A percentile compares a stretch with the other conserved stretches of the same genome.
Evolutionary conservation across 768 basidiomycete species (phyloP).

Genomic region (Lentinula guzmanii): DNA sequence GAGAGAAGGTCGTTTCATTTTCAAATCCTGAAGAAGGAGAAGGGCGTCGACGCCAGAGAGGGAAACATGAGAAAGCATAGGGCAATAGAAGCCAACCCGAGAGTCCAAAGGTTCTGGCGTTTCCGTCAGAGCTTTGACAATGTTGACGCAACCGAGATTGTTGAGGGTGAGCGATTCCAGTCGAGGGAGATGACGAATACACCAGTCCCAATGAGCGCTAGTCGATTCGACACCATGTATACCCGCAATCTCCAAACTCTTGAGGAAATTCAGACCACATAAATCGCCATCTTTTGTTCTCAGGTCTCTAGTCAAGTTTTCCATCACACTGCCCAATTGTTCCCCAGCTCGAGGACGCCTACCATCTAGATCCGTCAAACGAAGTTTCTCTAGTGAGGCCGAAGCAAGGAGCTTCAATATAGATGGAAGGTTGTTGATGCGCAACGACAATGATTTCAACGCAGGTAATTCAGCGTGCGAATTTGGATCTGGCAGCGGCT

Average conservation of each 20-base stretch:
- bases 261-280: background rate
- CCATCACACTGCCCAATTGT: background rate
- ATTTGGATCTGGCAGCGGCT: background rate
- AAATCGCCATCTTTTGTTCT: background rate
- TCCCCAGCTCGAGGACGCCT: background rate
- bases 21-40: background rate
- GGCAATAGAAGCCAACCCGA: background rate
- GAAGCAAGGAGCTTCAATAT: background rate
- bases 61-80: background rate
- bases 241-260: background rate
- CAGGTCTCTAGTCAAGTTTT: background rate
- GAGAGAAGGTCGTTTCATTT: background rate
- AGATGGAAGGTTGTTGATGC: background rate
- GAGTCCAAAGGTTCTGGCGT: background rate
- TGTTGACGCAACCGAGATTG: background rate
- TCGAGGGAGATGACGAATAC: background rate
- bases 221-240: background rate
- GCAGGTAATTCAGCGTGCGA: background rate
- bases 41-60: background rate
- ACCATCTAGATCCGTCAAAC: constrained; percentile 3
- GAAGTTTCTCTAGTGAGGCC: background rate
- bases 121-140: background rate
- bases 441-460: constrained; percentile 1
- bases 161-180: background rate
- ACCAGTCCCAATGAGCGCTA: background rate